Evolutionary conservation across 306 rosid species (phyloP).

Genomic region (Cercis canadensis): DNA sequence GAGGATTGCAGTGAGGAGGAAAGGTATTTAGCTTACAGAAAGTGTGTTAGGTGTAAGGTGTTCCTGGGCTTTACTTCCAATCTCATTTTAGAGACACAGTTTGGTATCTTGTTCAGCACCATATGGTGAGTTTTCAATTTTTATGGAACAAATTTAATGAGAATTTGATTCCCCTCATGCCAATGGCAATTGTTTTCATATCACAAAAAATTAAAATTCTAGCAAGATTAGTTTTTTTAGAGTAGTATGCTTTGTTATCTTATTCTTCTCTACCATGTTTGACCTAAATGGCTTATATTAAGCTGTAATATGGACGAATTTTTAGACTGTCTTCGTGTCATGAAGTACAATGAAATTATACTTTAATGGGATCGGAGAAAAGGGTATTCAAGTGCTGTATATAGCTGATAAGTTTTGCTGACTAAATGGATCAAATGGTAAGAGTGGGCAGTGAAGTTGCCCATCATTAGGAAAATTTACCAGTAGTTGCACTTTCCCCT

Average conservation of each 20-base stretch:
- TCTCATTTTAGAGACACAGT: constrained; percentile 80
- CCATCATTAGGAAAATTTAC: background rate
- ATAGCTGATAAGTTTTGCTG: too few relatives aligned
- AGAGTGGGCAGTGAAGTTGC: background rate
- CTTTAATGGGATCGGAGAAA: background rate
- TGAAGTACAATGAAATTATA: too few relatives aligned
- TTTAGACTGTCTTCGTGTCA: background rate
- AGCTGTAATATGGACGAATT: background rate
- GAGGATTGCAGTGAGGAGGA: too few relatives aligned
- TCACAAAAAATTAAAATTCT: background rate
- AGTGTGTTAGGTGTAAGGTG: too few relatives aligned
- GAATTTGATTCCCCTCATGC: constrained; percentile 2
- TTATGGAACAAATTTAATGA: too few relatives aligned
- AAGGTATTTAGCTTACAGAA: too few relatives aligned
- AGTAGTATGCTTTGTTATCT: background rate
- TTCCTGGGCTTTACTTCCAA: constrained; percentile 96
- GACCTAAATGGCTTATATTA: background rate
- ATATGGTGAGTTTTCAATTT: constrained; percentile 72
- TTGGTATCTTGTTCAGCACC: constrained; percentile 84
- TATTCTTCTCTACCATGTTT: background rate
- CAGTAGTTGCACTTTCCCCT: background rate
- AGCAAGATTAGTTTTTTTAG: background rate
- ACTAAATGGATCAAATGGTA: background rate
- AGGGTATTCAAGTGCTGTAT: background rate
- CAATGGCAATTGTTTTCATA: background rate